phyloP scores from a whole-genome alignment of 2,329 filamentous ascomycete genomes.

The Phoma sp. region DNA sequence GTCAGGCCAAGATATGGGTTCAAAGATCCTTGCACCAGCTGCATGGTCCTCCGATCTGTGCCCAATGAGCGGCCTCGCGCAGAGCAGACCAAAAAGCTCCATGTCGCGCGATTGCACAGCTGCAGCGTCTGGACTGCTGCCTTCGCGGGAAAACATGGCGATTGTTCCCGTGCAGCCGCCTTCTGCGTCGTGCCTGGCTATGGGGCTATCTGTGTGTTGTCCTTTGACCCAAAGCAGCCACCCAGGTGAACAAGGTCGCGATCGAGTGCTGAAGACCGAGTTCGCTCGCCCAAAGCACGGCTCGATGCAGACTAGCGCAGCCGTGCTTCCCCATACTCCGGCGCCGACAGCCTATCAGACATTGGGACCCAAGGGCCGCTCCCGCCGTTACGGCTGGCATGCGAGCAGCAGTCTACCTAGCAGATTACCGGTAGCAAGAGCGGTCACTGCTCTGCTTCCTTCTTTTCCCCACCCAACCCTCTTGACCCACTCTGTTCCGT shows the following conservation, averaged over 20 bases:
- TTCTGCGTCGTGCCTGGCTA: slow-evolving; percentile 19
- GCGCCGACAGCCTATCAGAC: slow-evolving; percentile 7
- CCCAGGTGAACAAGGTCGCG: background rate
- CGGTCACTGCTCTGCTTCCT: slow-evolving; percentile 24
- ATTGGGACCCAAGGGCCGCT: slow-evolving; percentile 2
- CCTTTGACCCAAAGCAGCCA: background rate
- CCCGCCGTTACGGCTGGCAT: slow-evolving; percentile 7
- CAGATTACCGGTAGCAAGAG: background rate
- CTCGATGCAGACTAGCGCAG: slow-evolving; percentile 9
- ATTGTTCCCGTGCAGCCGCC: background rate
- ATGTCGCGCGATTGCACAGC: slow-evolving; percentile 23
- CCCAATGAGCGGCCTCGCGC: slow-evolving; percentile 23
- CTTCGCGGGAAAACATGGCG: slow-evolving; percentile 1
- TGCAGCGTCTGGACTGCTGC: slow-evolving; percentile 22
- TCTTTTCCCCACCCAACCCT: slow-evolving; percentile 18
- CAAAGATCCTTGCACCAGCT: slow-evolving; percentile 22
- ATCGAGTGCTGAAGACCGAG: slow-evolving; percentile 2
- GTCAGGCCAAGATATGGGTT: slow-evolving; percentile 21
- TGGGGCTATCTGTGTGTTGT: slow-evolving; percentile 18
- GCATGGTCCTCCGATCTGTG: slow-evolving; percentile 23
- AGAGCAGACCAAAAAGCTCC: slow-evolving; percentile 22
- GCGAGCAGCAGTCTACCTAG: slow-evolving; percentile 9
- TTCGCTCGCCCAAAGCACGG: slow-evolving; percentile 1
- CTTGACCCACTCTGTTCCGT: slow-evolving; percentile 20
- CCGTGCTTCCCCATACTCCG: slow-evolving; percentile 14